phyloP scores from a whole-genome alignment of 192 early-diverging fungal species.

The Podila epicladia region DNA sequence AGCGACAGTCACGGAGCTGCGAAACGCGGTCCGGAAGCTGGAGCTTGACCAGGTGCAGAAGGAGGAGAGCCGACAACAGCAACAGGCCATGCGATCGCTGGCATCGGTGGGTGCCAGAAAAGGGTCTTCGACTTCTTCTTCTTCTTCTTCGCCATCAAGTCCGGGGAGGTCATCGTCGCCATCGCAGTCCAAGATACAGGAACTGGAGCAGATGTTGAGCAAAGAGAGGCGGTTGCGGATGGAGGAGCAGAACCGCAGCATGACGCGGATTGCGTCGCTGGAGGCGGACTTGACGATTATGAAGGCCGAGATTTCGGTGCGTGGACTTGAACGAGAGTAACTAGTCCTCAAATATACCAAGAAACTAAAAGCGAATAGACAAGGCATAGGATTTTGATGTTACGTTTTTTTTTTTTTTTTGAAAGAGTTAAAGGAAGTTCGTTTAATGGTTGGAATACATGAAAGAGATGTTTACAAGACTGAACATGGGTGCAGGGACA shows the following conservation, averaged over 20 bases:
- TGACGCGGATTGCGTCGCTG: conserved; percentile 28
- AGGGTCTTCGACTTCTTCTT: background rate
- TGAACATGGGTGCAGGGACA: too few species aligned
- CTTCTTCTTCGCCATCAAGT: background rate
- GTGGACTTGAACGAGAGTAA: background rate
- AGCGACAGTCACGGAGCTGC: conserved; percentile 15
- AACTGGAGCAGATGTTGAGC: conserved; percentile 22
- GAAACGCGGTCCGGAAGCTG: conserved; percentile 11
- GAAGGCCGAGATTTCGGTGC: conserved; percentile 45
- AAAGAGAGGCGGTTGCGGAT: conserved; percentile 14
- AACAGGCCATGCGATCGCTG: background rate
- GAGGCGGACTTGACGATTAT: conserved; percentile 54
- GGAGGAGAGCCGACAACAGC: background rate
- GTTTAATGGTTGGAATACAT: too few species aligned
- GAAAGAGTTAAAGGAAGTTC: too few species aligned
- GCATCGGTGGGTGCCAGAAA: background rate
- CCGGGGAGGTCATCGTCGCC: background rate
- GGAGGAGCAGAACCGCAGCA: conserved; percentile 28
- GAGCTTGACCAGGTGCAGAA: conserved; percentile 6
- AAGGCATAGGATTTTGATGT: too few species aligned
- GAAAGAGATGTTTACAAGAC: too few species aligned
- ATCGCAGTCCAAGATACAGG: conserved; percentile 14
- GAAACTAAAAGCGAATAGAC: too few species aligned
- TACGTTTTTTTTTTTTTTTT: too few species aligned
- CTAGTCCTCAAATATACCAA: too few species aligned